Conservation (phyloP, 208 protist genomes). For the Strigomonas galati region DNA sequence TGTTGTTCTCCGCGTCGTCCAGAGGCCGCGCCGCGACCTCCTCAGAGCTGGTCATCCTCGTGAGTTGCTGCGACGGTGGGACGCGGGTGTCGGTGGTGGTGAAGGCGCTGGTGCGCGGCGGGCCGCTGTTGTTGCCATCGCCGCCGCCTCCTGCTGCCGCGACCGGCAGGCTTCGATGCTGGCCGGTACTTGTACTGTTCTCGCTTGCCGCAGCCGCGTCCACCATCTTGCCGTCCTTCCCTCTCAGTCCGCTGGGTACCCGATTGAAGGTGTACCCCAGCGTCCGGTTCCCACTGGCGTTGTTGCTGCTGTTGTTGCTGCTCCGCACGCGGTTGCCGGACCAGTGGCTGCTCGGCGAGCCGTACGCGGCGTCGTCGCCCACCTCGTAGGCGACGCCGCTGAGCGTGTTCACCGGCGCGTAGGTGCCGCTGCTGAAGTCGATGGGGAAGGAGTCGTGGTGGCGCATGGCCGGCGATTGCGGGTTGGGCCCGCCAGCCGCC, state of each 20-base stretch:
- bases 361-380: slow-evolving; percentile 25
- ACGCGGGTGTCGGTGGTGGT: neutral
- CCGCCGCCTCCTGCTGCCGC: neutral
- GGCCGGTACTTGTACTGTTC: slow-evolving; percentile 2
- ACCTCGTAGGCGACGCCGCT: slow-evolving; percentile 54
- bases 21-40: neutral
- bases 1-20: neutral
- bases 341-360: neutral
- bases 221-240: neutral
- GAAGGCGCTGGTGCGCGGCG: neutral
- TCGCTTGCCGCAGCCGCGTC: neutral
- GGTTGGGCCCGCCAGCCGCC: too few species aligned
- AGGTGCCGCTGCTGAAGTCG: neutral
- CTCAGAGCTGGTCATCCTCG: too few species aligned
- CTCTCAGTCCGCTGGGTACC: neutral
- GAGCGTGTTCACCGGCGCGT: slow-evolving; percentile 22
- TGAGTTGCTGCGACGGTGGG: neutral
- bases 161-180: neutral
- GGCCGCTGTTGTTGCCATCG: neutral
- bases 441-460: neutral
- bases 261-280: neutral
- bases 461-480: neutral
- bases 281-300: neutral
- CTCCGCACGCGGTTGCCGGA: too few species aligned
- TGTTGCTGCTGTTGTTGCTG: neutral